Percentiles rank a stretch among this genome's conserved stretches.
Conservation (phyloP, 768 basidiomycete genomes). For the Lactarius sanguifluus region DNA sequence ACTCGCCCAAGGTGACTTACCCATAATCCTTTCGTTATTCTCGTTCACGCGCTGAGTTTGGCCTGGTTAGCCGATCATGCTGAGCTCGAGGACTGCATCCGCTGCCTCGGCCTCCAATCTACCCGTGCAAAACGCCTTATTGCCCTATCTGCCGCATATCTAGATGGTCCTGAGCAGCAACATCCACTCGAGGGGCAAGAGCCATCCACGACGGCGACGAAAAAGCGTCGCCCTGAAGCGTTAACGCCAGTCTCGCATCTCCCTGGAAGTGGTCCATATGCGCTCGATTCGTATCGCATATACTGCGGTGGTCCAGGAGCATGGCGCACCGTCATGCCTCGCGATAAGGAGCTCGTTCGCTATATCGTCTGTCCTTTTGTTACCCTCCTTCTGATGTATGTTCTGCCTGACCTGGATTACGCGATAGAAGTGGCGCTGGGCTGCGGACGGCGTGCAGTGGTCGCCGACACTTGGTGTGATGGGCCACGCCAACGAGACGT, state of each 20-base stretch:
- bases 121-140: constrained; percentile 58
- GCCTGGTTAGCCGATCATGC: constrained; percentile 41
- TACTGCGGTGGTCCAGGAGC: constrained; percentile 52
- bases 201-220: constrained; percentile 5
- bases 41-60: background rate
- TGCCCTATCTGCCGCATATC: constrained; percentile 51
- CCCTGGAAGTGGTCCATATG: constrained; percentile 68
- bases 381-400: background rate
- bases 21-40: background rate
- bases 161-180: constrained; percentile 40
- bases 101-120: constrained; percentile 58
- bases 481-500: constrained; percentile 29
- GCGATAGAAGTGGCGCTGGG: constrained; percentile 74
- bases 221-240: constrained; percentile 20
- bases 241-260: constrained; percentile 51
- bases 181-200: constrained; percentile 35
- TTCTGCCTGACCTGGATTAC: background rate
- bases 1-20: constrained; percentile 51
- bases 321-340: constrained; percentile 63
- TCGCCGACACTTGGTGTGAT: constrained; percentile 45
- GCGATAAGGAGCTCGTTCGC: constrained; percentile 66
- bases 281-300: constrained; percentile 74
- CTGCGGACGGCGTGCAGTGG: constrained; percentile 54
- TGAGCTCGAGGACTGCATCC: constrained; percentile 48
- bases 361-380: constrained; percentile 52